Percentiles rank a stretch among this genome's conserved stretches.
Evolutionary conservation across 177 flowering plant species (phyloP).

Genomic region (Vitis hybrid): DNA sequence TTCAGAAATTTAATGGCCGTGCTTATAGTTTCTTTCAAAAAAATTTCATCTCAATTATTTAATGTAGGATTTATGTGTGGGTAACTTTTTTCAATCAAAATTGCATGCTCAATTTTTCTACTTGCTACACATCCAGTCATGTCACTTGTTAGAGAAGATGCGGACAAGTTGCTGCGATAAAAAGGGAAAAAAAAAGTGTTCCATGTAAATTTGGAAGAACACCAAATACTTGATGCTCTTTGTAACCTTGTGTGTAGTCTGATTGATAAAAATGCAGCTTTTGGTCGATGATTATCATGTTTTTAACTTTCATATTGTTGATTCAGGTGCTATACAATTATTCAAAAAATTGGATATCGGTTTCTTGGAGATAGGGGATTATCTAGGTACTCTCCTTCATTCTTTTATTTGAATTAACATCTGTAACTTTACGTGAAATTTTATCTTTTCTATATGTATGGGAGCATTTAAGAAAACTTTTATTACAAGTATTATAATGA

Average conservation of each 20-base stretch:
- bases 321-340: conserved; percentile 52
- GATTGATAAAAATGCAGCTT: background rate
- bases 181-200: too few species aligned
- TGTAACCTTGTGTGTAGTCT: background rate
- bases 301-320: conserved; percentile 10
- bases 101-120: background rate
- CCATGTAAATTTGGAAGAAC: background rate
- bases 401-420: background rate
- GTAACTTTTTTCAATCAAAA: background rate
- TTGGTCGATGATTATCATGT: background rate
- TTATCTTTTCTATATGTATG: background rate
- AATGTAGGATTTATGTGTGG: background rate
- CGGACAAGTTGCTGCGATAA: background rate
- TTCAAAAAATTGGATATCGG: conserved; percentile 48
- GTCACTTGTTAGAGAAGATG: background rate
- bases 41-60: too few species aligned
- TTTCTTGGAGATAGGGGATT: conserved; percentile 49
- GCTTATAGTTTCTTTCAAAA: background rate
- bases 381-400: conserved; percentile 45
- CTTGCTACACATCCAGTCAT: background rate
- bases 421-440: background rate
- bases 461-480: too few species aligned
- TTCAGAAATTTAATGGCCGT: background rate
- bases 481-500: background rate
- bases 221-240: background rate